Evolutionary conservation across 768 basidiomycete species (phyloP), one percentile per base, ranked within the genome.

Genomic region (Arthromyces matolae): DNA sequence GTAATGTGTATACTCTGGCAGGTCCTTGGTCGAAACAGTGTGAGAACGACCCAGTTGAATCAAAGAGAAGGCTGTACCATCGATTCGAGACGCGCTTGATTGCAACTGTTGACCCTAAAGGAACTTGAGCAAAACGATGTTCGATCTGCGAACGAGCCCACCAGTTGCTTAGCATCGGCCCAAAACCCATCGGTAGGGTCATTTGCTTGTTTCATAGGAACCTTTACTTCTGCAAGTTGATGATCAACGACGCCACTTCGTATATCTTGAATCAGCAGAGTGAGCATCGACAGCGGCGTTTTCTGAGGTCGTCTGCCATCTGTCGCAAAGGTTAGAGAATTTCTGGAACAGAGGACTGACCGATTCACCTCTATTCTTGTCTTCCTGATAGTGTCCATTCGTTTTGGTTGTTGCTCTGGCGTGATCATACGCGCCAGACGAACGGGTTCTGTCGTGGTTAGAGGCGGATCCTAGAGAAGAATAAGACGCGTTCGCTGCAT

Each of bases 161-260:
- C 76, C 31, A 89, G 68, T 28, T 85, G 79, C 52, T 73, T 71
- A 2, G 86, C 84, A 59, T 86, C 79, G 5, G 79, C 86, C 86
- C 86, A 89, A 56, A 75, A 84, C 4, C 81, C 79, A 54, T 78
- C 81, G 29, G 71, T 71, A 4, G 68, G 65, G 47, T 76, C 64
- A 27, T 77, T 75, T 3, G 72, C 69, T 5, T 60, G 56, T 56
- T 64, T 76, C 29, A 89, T 62, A n/a, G 75, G 77, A 24, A 87
- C 75, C 29, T 68, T 75, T 16, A 89, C 78, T 60, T 89, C 87
- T 1, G 80, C 80, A 16, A 88, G 70, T 55, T 80, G 79, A 45
- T 70, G 65, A 60, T 87, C 86, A 28, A 66, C 63, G 1, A 65
- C 65, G 5, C 75, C 77, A 51, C 71, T 76, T 28, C 86, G 76